Base-by-base conservation (phyloP, 2,329 filamentous ascomycete genomes). In the Cadophora sp. region DNA sequence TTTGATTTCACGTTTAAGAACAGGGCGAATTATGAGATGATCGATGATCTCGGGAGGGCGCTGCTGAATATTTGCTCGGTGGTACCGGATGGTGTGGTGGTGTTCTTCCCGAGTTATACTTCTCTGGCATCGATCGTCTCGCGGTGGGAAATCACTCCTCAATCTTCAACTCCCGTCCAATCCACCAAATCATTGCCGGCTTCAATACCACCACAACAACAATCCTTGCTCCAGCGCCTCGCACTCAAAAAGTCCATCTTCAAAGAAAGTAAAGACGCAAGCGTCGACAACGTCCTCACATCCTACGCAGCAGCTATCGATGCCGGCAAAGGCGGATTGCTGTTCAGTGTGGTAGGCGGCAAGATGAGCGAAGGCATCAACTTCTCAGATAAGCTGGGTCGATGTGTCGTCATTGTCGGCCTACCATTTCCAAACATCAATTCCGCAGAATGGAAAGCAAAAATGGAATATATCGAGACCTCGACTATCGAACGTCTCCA, bases 301-400 rank as follows among this genome's bases (percentile, higher is more conserved):
- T 85, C 88, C 19, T 99, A 98, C 79, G 88, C 87, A 8, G 80
- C 85, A 27, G 89, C 91, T 3, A 90, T 98, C 46, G 83, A 78
- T 73, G 80, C 77, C 50, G 84, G 79, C 1, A 84, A 86, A 59
- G 94, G 94, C 0, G 95, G 92, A 0, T 81, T 98, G 0, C 86
- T 99, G 0, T 86, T 99, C 29, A 94, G 93, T 64, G 94, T 99
- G 3, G 91, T 99, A 2, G 95, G 95, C 65, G 96, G 96, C 16
- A 97, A 95, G 73, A 91, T 99, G 81, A 97, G 93, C 67, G 96
- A 99, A 80, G 96, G 96, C 72, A 99, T 99, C 82, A 99, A 99
- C 80, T 99, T 99, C 81, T 95, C 93, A 0, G 94, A 99, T 80
- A 85, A 86, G 3, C 88, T 99, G 0, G 96, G 96, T 1, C 90